Conservation (phyloP, 1,139 yeast species). For the Geotrichum klebahnii region DNA sequence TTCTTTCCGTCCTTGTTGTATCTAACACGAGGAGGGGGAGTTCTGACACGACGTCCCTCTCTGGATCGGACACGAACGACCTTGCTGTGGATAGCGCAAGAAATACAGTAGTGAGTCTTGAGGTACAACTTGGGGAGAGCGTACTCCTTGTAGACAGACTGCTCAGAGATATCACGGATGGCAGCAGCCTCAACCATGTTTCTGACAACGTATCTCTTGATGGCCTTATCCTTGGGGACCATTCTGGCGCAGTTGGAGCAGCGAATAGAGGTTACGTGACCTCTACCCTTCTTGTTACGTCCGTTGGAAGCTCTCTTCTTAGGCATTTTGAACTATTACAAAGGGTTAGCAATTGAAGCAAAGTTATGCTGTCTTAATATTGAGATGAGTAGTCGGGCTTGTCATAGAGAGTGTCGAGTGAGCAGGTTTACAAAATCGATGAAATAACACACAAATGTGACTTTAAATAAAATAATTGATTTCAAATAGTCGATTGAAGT, state of each 20-base stretch:
- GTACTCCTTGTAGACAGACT: slow-evolving; percentile 98
- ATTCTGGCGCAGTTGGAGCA: slow-evolving; percentile 99
- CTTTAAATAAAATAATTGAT: too few species aligned
- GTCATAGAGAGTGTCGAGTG: background rate
- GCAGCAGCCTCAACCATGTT: slow-evolving; percentile 99
- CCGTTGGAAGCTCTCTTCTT: slow-evolving; percentile 99
- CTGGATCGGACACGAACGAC: slow-evolving; percentile 99
- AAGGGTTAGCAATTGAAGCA: background rate
- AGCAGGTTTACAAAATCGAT: background rate
- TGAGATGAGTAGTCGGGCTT: background rate
- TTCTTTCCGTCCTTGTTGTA: slow-evolving; percentile 89
- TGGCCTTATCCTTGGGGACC: slow-evolving; percentile 99
- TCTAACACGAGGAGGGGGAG: slow-evolving; percentile 99
- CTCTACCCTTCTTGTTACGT: slow-evolving; percentile 99
- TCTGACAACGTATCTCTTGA: slow-evolving; percentile 99
- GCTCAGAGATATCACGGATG: slow-evolving; percentile 99
- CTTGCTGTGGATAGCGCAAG: slow-evolving; percentile 99
- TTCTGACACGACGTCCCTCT: slow-evolving; percentile 96
- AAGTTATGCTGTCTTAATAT: background rate
- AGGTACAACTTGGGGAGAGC: slow-evolving; percentile 99
- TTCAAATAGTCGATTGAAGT: too few species aligned
- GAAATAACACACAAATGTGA: background rate
- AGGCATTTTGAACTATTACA: slow-evolving; percentile 67
- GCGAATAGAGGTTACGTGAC: slow-evolving; percentile 99
- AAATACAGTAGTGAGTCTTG: slow-evolving; percentile 99